These are phyloP conservation scores for Stereocaulon alpinum DNA, from an alignment of 495 filamentous ascomycete genomes.

Conservation along the genomic window DNA sequence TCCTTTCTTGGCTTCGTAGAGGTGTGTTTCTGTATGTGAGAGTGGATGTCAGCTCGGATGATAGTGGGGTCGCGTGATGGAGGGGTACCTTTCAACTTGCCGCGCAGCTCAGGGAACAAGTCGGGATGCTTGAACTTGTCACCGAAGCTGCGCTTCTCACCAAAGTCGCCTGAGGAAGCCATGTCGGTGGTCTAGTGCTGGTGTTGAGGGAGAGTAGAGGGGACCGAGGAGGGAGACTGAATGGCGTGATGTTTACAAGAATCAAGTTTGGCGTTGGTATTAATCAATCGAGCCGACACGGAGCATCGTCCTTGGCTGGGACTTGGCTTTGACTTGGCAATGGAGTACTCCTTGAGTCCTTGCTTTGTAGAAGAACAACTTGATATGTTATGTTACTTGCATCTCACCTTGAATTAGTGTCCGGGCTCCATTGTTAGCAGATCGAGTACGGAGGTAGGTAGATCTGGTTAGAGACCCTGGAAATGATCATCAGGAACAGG, in stretches of 20 bases:
- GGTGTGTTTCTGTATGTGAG: slow-evolving; percentile 25
- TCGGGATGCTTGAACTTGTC: slow-evolving; percentile 12
- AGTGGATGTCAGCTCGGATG: neutral
- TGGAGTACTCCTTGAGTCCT: neutral
- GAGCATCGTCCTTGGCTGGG: slow-evolving; percentile 8
- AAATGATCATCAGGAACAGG: neutral
- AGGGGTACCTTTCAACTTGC: slow-evolving; percentile 11
- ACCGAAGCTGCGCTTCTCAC: slow-evolving; percentile 2
- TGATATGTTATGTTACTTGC: neutral
- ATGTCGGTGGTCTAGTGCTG: neutral
- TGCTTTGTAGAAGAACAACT: neutral
- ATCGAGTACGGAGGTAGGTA: neutral
- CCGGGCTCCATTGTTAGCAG: neutral
- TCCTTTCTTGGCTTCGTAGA: slow-evolving; percentile 39
- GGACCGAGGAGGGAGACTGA: neutral
- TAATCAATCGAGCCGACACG: neutral
- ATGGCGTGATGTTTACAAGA: neutral
- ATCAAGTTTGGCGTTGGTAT: neutral
- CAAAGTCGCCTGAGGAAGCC: neutral
- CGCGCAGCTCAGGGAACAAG: slow-evolving; percentile 11
- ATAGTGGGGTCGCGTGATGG: neutral
- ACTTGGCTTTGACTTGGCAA: slow-evolving; percentile 6
- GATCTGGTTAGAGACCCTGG: neutral
- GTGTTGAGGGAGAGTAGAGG: neutral
- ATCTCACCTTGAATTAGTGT: neutral